A percentile compares a stretch with the other conserved stretches of the same genome.
phyloP scores from a whole-genome alignment of 148 eudicot species.

The Agrostemma githago region DNA sequence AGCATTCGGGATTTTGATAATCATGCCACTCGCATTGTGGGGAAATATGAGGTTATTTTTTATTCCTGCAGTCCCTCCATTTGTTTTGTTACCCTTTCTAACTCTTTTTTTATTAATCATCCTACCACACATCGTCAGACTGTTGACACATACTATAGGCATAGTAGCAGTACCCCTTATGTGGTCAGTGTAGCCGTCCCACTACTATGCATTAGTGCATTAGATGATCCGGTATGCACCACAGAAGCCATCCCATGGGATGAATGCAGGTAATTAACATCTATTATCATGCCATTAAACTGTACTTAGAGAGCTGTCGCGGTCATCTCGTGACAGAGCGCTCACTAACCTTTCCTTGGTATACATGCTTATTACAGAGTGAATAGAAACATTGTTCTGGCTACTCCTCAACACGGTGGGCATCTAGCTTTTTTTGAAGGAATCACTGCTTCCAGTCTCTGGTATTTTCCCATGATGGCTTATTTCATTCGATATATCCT shows the following conservation, averaged over 20 bases:
- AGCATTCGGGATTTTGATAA: conserved; percentile 83
- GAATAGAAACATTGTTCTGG: conserved; percentile 78
- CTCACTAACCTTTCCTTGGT: conserved; percentile 3
- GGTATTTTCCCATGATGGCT: conserved; percentile 39
- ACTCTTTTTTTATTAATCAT: conserved; percentile 18
- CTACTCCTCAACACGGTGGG: conserved; percentile 83
- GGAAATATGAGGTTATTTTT: conserved; percentile 65
- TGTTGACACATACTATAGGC: conserved; percentile 86
- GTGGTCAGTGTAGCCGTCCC: conserved; percentile 72
- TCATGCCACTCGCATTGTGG: conserved; percentile 76
- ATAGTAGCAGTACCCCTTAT: conserved; percentile 62
- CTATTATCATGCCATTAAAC: conserved; percentile 10
- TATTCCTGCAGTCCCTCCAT: not conserved
- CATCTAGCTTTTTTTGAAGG: conserved; percentile 95
- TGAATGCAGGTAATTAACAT: conserved; percentile 72
- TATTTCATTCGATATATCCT: not conserved
- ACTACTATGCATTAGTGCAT: conserved; percentile 84
- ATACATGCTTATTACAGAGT: conserved; percentile 40
- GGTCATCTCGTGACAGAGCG: not conserved
- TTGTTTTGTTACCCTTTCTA: not conserved
- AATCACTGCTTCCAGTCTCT: conserved; percentile 69
- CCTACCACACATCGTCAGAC: conserved; percentile 43
- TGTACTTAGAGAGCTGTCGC: not conserved
- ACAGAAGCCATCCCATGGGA: conserved; percentile 96
- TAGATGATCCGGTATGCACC: conserved; percentile 95